Percentiles rank a stretch among this genome's conserved stretches.
Evolutionary conservation across 2,329 filamentous ascomycete species (phyloP).

Genomic region (Colletotrichum lupini): DNA sequence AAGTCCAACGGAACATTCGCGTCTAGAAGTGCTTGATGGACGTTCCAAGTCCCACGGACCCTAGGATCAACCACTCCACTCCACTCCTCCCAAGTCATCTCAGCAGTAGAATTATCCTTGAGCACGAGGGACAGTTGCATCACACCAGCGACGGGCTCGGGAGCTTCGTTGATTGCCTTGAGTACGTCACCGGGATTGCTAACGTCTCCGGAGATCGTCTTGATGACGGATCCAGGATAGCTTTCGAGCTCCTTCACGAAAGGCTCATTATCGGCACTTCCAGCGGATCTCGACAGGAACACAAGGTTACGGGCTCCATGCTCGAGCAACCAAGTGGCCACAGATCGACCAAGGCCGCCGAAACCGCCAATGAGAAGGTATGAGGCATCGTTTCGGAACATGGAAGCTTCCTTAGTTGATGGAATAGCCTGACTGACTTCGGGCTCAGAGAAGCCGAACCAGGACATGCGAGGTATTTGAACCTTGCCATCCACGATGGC

Average conservation of each 20-base stretch:
- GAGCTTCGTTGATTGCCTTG: background rate
- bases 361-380: constrained; percentile 47
- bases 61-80: constrained; percentile 46
- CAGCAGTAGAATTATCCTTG: constrained; percentile 31
- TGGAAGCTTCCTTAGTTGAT: constrained; percentile 37
- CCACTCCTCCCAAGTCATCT: constrained; percentile 51
- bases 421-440: constrained; percentile 39
- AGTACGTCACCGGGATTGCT: background rate
- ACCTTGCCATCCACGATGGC: constrained; percentile 41
- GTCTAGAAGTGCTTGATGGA: constrained; percentile 45
- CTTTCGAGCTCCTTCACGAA: constrained; percentile 38
- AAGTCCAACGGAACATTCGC: constrained; percentile 45
- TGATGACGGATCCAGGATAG: constrained; percentile 4
- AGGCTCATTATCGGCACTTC: background rate
- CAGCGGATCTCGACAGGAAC: constrained; percentile 42
- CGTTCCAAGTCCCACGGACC: constrained; percentile 52
- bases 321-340: constrained; percentile 45
- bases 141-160: constrained; percentile 17
- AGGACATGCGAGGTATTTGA: constrained; percentile 39
- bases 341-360: constrained; percentile 44
- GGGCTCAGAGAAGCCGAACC: constrained; percentile 24
- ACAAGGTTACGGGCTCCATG: constrained; percentile 43
- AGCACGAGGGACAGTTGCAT: constrained; percentile 13
- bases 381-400: constrained; percentile 5
- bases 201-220: constrained; percentile 18